Percentiles rank a stretch among this genome's conserved stretches.
Conservation (phyloP, 2,329 filamentous ascomycete genomes). For the Erysiphe pulchra region DNA sequence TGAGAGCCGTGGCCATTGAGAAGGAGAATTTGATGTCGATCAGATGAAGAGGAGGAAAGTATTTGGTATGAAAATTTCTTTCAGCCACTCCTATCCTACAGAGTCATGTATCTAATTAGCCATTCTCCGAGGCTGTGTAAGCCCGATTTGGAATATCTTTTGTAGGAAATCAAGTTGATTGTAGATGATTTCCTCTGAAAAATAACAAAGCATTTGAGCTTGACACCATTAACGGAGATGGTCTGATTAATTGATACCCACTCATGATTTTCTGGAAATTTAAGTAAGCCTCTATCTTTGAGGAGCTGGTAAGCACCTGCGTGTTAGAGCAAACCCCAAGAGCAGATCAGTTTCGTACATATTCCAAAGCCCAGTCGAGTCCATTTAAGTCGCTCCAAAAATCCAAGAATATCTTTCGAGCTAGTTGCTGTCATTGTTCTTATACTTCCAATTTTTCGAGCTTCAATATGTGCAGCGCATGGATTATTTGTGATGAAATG, state of each 20-base stretch:
- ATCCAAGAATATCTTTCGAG: too few species aligned
- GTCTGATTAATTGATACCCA: background rate
- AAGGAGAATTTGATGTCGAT: background rate
- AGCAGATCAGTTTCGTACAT: background rate
- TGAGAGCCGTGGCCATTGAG: background rate
- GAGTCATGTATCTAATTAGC: background rate
- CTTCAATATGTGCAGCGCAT: too few species aligned
- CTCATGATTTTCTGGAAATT: background rate
- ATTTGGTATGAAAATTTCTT: background rate
- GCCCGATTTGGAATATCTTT: background rate
- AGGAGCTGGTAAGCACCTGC: background rate
- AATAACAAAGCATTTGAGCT: background rate
- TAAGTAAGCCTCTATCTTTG: background rate
- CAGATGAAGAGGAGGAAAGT: background rate
- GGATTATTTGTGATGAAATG: too few species aligned
- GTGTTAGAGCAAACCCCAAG: background rate
- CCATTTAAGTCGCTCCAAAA: too few species aligned
- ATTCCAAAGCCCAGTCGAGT: background rate
- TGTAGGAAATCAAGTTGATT: background rate
- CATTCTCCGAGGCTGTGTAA: background rate
- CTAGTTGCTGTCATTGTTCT: too few species aligned
- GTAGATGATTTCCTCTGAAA: background rate
- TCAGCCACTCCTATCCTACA: background rate
- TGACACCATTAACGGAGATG: background rate
- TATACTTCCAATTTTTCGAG: too few species aligned